phyloP scores from a whole-genome alignment of 768 basidiomycete species.

The Nidularia sp. region DNA sequence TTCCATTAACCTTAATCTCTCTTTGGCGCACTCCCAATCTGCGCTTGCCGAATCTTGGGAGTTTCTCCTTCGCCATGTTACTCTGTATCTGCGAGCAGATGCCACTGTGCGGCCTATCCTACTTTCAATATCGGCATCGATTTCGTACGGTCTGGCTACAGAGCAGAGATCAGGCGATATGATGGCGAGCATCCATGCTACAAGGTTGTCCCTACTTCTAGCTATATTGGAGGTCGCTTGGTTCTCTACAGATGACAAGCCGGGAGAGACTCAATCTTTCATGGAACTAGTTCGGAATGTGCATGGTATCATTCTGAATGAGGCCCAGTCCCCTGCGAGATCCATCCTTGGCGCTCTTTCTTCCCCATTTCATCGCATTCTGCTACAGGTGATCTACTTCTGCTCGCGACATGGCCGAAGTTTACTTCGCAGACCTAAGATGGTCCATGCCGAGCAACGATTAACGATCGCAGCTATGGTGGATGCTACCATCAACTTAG shows the following conservation, averaged over 20 bases:
- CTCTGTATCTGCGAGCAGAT: constrained; percentile 64
- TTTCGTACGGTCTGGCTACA: constrained; percentile 61
- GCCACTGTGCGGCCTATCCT: constrained; percentile 49
- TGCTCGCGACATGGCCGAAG: constrained; percentile 47
- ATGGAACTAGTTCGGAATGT: constrained; percentile 58
- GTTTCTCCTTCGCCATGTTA: constrained; percentile 57
- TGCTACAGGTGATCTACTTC: constrained; percentile 81
- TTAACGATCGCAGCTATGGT: constrained; percentile 55
- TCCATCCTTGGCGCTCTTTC: constrained; percentile 67
- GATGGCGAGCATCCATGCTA: constrained; percentile 78
- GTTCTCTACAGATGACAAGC: constrained; percentile 58
- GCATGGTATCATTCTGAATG: constrained; percentile 64
- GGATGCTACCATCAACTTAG: constrained; percentile 58
- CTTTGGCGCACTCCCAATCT: constrained; percentile 76
- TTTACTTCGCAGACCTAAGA: constrained; percentile 42
- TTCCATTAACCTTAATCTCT: constrained; percentile 85
- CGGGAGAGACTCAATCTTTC: constrained; percentile 54
- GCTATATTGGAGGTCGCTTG: constrained; percentile 77
- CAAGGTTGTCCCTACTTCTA: constrained; percentile 69
- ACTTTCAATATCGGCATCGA: constrained; percentile 52
- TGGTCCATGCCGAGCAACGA: constrained; percentile 57
- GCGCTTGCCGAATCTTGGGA: constrained; percentile 78
- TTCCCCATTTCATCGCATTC: constrained; percentile 71
- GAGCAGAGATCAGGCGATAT: constrained; percentile 79
- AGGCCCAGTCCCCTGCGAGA: constrained; percentile 66